phyloP scores from a whole-genome alignment of 192 early-diverging fungal species.

The Entomortierella chlamydospora region DNA sequence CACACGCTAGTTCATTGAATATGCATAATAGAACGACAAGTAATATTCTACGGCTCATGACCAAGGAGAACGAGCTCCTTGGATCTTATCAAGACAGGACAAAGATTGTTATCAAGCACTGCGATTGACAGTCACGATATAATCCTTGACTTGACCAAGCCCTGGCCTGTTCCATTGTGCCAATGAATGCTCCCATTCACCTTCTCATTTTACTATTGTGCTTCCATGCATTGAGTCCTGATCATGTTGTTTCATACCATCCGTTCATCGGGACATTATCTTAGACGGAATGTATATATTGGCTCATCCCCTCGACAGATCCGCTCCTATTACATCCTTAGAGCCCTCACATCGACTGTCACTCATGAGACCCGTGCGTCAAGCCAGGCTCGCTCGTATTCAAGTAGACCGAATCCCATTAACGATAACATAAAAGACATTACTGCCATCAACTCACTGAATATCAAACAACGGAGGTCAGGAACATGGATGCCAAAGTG shows the following conservation, averaged over 20 bases:
- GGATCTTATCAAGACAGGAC: too few species aligned
- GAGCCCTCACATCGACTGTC: background rate
- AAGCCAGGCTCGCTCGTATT: background rate
- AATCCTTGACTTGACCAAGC: background rate
- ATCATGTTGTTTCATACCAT: constrained; percentile 4
- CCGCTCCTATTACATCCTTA: background rate
- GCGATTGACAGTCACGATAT: too few species aligned
- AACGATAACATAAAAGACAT: background rate
- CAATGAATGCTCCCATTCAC: too few species aligned
- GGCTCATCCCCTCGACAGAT: background rate
- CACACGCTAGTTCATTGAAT: too few species aligned
- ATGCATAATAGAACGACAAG: too few species aligned
- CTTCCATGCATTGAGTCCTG: background rate
- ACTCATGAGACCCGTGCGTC: background rate
- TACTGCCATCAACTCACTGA: background rate
- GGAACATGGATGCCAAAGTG: constrained; percentile 39
- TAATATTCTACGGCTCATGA: too few species aligned
- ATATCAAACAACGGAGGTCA: constrained; percentile 17
- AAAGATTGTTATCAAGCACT: too few species aligned
- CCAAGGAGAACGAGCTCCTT: too few species aligned
- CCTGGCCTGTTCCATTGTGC: background rate
- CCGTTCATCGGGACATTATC: constrained; percentile 7
- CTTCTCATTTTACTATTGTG: background rate
- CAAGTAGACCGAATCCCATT: background rate
- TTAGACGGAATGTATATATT: background rate